Base-by-base conservation (phyloP, 345 rosid genomes). In the Conringia planisiliqua region DNA sequence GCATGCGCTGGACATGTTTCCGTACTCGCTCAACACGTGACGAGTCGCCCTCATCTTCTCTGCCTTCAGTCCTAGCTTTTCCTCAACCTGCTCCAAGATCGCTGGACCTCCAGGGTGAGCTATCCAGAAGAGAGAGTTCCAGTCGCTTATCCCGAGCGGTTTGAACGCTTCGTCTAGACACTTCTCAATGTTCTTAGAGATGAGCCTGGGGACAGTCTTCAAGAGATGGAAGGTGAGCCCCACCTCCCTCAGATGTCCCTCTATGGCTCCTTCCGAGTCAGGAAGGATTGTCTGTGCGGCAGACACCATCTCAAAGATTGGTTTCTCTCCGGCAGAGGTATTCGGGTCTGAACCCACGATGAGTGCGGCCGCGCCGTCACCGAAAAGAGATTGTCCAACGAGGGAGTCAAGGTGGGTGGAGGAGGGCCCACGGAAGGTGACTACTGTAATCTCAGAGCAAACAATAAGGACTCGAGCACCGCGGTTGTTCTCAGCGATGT, bases 81-180 rank as follows among this genome's bases (percentile, higher is more conserved):
- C 38, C 83, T 89, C 93, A 1, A 89, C 84, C 44, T 80, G 83
- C 70, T 84, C 85, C 0, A 87, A 77, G 35, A 91, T 84, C 12
- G 93, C 88, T 0, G 91, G 88, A 1, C 97, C 97, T 1, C 97
- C 95, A 0, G 95, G 90, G 69, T 89, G 97, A 1, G 89, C 91
- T 44, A 89, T 73, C 91, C 94, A 91, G 71, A 91, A 91, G 55
- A 91, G 48, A 1, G 90, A 88, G 78, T 90, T 89, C 94, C 92
- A 87, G 72, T 90, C 97, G 3, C 54, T 81, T 24, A 90, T 86
- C 14, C 97, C 92, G 2, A 89, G 8, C 0, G 92, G 94, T 10
- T 79, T n/a, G 58, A 89, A 87, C 8, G 94, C 92, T 69, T 90
- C 92, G 0, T 66, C 78, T 9, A 89, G 72, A 70, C 85, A 4